These are phyloP conservation scores for Chromera velia DNA, from an alignment of 73 alveolate species.

Conservation along the genomic window DNA sequence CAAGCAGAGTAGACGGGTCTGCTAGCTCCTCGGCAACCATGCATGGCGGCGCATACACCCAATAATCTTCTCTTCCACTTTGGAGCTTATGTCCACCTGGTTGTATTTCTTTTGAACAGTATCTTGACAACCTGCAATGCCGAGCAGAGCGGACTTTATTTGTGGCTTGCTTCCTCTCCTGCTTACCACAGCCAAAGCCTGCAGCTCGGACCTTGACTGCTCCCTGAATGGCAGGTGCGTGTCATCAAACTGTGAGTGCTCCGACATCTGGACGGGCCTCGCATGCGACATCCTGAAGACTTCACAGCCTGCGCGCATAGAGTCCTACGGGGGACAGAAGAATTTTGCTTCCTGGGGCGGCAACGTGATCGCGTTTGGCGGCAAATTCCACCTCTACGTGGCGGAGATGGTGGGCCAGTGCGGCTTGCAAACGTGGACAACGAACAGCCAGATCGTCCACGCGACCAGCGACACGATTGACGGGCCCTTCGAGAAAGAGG, in stretches of 20 bases:
- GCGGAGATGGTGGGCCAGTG: constrained; percentile 2
- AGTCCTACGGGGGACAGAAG: background rate
- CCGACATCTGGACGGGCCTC: background rate
- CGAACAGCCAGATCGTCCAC: background rate
- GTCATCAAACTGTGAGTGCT: background rate
- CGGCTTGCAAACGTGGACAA: background rate
- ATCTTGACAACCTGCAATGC: too few species aligned
- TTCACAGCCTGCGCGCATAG: background rate
- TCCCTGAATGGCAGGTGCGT: background rate
- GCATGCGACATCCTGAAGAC: background rate
- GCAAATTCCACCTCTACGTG: background rate
- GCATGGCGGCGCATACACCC: too few species aligned
- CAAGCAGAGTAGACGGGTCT: too few species aligned
- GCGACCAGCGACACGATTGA: background rate
- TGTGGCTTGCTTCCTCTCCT: too few species aligned
- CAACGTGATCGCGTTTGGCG: background rate
- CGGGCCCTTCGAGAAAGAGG: background rate
- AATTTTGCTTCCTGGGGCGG: background rate
- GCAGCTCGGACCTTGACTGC: background rate
- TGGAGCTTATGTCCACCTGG: too few species aligned
- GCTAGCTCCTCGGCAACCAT: too few species aligned
- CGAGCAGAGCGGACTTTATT: too few species aligned
- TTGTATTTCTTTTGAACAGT: too few species aligned
- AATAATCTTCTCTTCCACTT: too few species aligned
- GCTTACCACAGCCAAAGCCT: too few species aligned